Base-by-base conservation (phyloP, 2,329 filamentous ascomycete species). In the Helotiales sp. region DNA sequence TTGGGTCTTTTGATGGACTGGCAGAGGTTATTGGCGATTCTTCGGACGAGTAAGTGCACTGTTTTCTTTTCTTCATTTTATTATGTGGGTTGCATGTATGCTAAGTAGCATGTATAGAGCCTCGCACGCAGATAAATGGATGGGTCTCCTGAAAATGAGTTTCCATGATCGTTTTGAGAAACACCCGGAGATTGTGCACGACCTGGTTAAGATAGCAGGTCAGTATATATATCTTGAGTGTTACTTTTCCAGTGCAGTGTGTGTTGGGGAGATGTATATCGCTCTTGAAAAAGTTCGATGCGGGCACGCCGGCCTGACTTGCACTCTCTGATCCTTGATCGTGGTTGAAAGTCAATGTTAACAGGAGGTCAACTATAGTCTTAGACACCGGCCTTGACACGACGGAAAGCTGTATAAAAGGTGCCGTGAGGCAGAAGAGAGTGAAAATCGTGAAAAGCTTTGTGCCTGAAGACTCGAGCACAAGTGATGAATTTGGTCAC, bases 401-500 rank as follows among this genome's bases (percentile, higher is more conserved):
- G 11, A 60, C 22, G 34, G 54, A 68, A 32, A 50, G 3, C 47
- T 50, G 8, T 8, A 49, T 55, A 22, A 30, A 49, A 20, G 63
- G 68, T 28, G 22, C 37, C 6, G 13, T n/a, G 6, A 32, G 20
- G 3, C 15, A 28, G 1, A 17, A 43, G 30, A 17, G 64, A 22
- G 58, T 70, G 3, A 69, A 63, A 24, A 57, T n/a, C 6, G 13
- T 10, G 11, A 55, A 63, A 49, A 61, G 63, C 54, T 70, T 66
- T 43, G 28, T 70, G 6, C 50, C 63, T 17, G 20, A 22, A 6
- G 37, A 40, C 11, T 26, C 59, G 17, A 49, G 43, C 20, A 59
- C 50, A 8, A 32, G 49, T 50, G 72, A 77, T 61, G 70, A 75
- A 17, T 72, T 68, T 67, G 75, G 75, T 57, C 75, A 77, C 54